These are phyloP conservation scores for Arthroderma sp. DNA, from an alignment of 2,329 filamentous ascomycete genomes.

Conservation along the genomic window DNA sequence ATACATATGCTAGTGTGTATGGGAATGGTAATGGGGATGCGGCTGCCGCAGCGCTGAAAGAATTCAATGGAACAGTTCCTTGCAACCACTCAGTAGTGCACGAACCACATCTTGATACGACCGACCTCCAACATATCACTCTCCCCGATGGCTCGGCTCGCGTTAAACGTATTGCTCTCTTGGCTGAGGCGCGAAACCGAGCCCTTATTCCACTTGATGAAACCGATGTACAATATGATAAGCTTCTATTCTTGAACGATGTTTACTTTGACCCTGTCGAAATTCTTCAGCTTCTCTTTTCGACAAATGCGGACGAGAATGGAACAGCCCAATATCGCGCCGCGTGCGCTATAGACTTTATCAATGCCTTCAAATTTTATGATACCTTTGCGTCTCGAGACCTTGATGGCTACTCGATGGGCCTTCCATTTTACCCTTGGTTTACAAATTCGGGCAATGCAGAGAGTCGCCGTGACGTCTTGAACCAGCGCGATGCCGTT, in stretches of 20 bases:
- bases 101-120: constrained; percentile 46
- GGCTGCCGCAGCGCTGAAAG: constrained; percentile 41
- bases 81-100: constrained; percentile 44
- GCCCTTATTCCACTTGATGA: constrained; percentile 51
- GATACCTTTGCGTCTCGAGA: constrained; percentile 65
- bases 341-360: constrained; percentile 63
- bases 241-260: constrained; percentile 53
- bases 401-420: constrained; percentile 53
- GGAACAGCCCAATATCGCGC: constrained; percentile 50
- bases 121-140: constrained; percentile 44
- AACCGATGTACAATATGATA: constrained; percentile 37
- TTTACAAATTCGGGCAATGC: constrained; percentile 43
- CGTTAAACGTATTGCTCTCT: constrained; percentile 60
- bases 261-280: constrained; percentile 49
- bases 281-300: constrained; percentile 48
- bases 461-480: constrained; percentile 48
- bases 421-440: constrained; percentile 60
- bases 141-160: constrained; percentile 49
- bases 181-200: constrained; percentile 60
- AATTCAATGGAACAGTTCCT: constrained; percentile 38
- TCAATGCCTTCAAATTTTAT: constrained; percentile 61
- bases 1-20: constrained; percentile 60
- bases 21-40: constrained; percentile 53
- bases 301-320: constrained; percentile 41
- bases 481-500: constrained; percentile 46